Evolutionary conservation across 2,329 filamentous ascomycete species (phyloP).

Genomic region (Botrytis pseudocinerea): DNA sequence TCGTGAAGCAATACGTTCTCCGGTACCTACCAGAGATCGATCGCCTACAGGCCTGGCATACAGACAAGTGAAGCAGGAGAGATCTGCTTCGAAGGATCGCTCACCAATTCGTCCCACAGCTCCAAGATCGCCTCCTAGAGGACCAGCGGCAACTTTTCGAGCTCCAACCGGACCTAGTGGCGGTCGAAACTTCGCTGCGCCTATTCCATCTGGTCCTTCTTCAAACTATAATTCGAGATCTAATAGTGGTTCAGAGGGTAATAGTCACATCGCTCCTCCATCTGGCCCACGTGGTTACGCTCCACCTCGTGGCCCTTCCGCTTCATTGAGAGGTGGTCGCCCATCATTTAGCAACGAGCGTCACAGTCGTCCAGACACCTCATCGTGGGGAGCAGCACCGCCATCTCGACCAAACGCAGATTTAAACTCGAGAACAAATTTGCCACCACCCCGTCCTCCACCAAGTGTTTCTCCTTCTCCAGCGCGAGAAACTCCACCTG

Average conservation of each 20-base stretch:
- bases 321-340: conserved; percentile 38
- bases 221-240: conserved; percentile 28
- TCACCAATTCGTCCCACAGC: conserved; percentile 36
- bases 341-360: conserved; percentile 38
- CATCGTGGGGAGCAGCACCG: conserved; percentile 37
- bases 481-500: conserved; percentile 30
- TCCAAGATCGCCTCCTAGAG: conserved; percentile 40
- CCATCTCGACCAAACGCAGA: conserved; percentile 28
- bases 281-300: conserved; percentile 42
- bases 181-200: conserved; percentile 37
- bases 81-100: conserved; percentile 38
- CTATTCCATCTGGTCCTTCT: conserved; percentile 26
- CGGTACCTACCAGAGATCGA: conserved; percentile 34
- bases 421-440: conserved; percentile 27
- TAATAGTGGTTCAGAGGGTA: conserved; percentile 29
- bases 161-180: conserved; percentile 40
- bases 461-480: conserved; percentile 37
- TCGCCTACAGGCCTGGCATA: conserved; percentile 35
- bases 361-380: conserved; percentile 34
- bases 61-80: conserved; percentile 37
- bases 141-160: conserved; percentile 39
- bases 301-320: conserved; percentile 33
- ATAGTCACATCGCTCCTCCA: conserved; percentile 32
- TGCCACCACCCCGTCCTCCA: conserved; percentile 32
- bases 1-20: conserved; percentile 37